Evolutionary conservation across 306 rosid species (phyloP).

Genomic region (Hylodesmum podocarpum): DNA sequence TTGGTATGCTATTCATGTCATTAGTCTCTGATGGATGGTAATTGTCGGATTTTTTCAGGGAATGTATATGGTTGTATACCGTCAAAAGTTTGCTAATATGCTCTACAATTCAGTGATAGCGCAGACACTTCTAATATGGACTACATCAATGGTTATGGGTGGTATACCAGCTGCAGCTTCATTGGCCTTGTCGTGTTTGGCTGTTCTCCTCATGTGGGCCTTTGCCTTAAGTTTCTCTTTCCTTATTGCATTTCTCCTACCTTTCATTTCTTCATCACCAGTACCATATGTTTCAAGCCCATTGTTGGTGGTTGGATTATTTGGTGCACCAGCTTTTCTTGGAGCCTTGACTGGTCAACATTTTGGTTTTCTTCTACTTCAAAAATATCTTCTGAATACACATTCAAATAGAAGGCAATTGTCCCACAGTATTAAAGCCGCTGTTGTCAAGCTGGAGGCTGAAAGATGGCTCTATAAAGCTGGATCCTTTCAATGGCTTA

Average conservation of each 20-base stretch:
- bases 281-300: constrained; percentile 88
- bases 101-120: constrained; percentile 81
- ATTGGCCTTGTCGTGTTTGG: constrained; percentile 67
- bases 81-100: constrained; percentile 68
- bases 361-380: constrained; percentile 76
- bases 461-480: constrained; percentile 99
- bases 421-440: constrained; percentile 48
- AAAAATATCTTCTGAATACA: constrained; percentile 50
- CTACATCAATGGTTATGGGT: constrained; percentile 77
- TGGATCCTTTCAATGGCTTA: constrained; percentile 92
- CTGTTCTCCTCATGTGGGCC: constrained; percentile 71
- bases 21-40: constrained; percentile 29
- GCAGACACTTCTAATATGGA: constrained; percentile 92
- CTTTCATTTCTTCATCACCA: constrained; percentile 68
- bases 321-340: constrained; percentile 88
- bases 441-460: constrained; percentile 73
- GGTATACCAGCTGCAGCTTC: constrained; percentile 85
- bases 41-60: constrained; percentile 61
- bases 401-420: constrained; percentile 58
- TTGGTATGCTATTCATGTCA: constrained; percentile 13
- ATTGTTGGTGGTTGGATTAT: constrained; percentile 81
- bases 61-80: constrained; percentile 75
- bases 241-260: constrained; percentile 60
- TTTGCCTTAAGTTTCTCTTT: constrained; percentile 66
- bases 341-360: constrained; percentile 91